Percentiles rank a stretch among this genome's conserved stretches.
Evolutionary conservation across 768 basidiomycete species (phyloP).

Genomic region (Trametes punicea): DNA sequence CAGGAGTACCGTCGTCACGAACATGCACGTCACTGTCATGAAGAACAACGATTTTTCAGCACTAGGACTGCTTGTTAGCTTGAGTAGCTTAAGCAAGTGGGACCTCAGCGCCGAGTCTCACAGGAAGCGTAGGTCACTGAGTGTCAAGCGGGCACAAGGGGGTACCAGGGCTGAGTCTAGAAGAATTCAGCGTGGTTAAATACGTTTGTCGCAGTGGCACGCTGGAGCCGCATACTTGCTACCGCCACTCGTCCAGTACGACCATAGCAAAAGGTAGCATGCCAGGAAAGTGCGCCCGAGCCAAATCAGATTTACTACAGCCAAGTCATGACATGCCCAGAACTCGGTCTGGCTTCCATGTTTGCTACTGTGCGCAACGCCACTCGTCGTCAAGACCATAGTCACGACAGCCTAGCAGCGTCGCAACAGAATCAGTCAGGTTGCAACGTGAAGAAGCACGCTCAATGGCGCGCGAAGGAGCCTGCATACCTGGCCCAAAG

Average conservation of each 20-base stretch:
- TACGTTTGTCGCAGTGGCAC: neutral
- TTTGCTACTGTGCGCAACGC: neutral
- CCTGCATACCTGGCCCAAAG: neutral
- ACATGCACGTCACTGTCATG: too few species aligned
- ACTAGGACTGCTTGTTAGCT: too few species aligned
- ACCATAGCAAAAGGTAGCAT: neutral
- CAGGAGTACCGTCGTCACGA: too few species aligned
- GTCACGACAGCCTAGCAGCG: neutral
- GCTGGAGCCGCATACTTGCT: neutral
- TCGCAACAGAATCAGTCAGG: neutral
- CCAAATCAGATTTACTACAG: neutral
- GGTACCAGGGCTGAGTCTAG: too few species aligned
- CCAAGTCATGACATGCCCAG: neutral
- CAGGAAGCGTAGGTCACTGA: too few species aligned
- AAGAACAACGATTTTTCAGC: too few species aligned
- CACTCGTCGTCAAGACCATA: neutral
- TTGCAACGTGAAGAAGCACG: too few species aligned
- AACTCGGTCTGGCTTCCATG: neutral
- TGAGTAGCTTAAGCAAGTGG: too few species aligned
- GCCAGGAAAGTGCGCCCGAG: neutral
- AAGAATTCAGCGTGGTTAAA: too few species aligned
- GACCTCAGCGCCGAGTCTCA: too few species aligned
- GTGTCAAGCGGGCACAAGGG: too few species aligned
- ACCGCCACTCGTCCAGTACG: neutral
- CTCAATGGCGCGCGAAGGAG: too few species aligned